Conservation (phyloP, 352 stramenopile species). For the Peronospora destructor region DNA sequence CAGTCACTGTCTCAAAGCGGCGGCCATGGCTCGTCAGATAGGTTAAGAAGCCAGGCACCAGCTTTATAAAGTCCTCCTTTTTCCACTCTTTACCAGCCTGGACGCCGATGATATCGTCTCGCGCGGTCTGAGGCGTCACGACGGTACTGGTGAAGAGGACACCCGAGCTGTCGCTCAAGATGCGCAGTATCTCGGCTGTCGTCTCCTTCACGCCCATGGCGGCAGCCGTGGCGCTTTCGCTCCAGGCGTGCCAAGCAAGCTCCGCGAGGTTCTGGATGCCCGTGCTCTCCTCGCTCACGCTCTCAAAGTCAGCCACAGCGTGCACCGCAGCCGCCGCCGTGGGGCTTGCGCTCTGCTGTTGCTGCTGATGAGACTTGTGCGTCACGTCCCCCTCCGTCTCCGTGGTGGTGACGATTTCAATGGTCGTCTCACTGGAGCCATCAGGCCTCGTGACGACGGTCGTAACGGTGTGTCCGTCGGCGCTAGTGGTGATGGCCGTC, state of each 20-base stretch:
- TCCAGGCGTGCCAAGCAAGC: conserved; percentile 30
- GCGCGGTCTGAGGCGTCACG: conserved; percentile 13
- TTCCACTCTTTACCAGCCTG: conserved; percentile 11
- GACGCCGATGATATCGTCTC: conserved; percentile 3
- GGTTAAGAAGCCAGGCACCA: conserved; percentile 29
- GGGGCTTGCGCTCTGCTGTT: conserved; percentile 9
- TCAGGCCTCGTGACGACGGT: conserved; percentile 24
- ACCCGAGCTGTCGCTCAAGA: conserved; percentile 16
- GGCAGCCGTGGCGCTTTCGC: conserved; percentile 22
- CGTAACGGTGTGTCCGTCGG: conserved; percentile 21
- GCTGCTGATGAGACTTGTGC: too few species aligned
- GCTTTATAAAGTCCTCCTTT: conserved; percentile 30
- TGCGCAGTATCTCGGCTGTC: conserved; percentile 10
- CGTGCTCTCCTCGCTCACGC: conserved; percentile 29
- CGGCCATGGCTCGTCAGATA: conserved; percentile 29
- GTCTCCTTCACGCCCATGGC: conserved; percentile 24
- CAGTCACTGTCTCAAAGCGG: conserved; percentile 28
- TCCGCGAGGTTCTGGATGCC: conserved; percentile 15
- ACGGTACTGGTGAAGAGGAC: conserved; percentile 30
- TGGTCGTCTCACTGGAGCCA: conserved; percentile 25
- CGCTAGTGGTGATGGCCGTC: conserved; percentile 29
- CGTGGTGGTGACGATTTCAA: conserved; percentile 20
- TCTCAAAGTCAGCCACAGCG: conserved; percentile 29
- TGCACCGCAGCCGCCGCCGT: conserved; percentile 17
- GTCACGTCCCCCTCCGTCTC: conserved; percentile 20